A percentile compares a stretch with the other conserved stretches of the same genome.
phyloP scores from a whole-genome alignment of 208 protist genomes.

The Crithidia thermophila region DNA sequence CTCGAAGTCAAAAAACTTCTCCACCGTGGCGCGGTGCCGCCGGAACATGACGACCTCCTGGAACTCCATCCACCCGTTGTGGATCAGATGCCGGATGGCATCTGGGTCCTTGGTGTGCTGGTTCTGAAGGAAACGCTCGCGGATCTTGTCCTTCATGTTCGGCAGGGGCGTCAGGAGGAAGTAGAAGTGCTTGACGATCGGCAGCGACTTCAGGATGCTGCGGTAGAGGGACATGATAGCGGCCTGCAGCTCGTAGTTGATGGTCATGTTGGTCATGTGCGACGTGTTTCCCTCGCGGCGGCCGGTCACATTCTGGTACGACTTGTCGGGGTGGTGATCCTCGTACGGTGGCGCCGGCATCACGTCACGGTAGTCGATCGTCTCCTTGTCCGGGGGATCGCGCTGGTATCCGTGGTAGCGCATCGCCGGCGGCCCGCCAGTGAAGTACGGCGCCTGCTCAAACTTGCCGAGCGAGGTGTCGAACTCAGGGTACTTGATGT shows the following conservation, averaged over 20 bases:
- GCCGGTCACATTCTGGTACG: slow-evolving; percentile 77
- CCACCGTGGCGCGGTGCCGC: slow-evolving; percentile 68
- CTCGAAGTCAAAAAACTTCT: slow-evolving; percentile 85
- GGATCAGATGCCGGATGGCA: slow-evolving; percentile 84
- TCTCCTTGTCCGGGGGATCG: slow-evolving; percentile 55
- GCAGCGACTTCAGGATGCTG: slow-evolving; percentile 75
- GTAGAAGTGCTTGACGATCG: slow-evolving; percentile 91
- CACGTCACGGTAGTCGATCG: slow-evolving; percentile 67
- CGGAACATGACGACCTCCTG: slow-evolving; percentile 84
- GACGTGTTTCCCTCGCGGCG: slow-evolving; percentile 79
- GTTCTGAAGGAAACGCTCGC: slow-evolving; percentile 85
- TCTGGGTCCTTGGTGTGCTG: slow-evolving; percentile 88
- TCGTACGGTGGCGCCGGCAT: slow-evolving; percentile 59
- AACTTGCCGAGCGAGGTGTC: slow-evolving; percentile 84
- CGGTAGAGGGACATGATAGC: slow-evolving; percentile 85
- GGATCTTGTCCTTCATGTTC: slow-evolving; percentile 85
- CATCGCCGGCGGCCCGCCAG: slow-evolving; percentile 76
- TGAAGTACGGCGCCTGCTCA: slow-evolving; percentile 82
- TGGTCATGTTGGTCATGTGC: slow-evolving; percentile 57
- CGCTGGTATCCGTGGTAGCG: slow-evolving; percentile 81
- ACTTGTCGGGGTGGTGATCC: slow-evolving; percentile 80
- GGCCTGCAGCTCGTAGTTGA: slow-evolving; percentile 75
- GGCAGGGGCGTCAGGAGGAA: slow-evolving; percentile 79
- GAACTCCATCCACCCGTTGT: slow-evolving; percentile 92
- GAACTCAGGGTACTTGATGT: slow-evolving; percentile 78